phyloP scores from a whole-genome alignment of 2,329 filamentous ascomycete genomes.

The Monascus ruber region DNA sequence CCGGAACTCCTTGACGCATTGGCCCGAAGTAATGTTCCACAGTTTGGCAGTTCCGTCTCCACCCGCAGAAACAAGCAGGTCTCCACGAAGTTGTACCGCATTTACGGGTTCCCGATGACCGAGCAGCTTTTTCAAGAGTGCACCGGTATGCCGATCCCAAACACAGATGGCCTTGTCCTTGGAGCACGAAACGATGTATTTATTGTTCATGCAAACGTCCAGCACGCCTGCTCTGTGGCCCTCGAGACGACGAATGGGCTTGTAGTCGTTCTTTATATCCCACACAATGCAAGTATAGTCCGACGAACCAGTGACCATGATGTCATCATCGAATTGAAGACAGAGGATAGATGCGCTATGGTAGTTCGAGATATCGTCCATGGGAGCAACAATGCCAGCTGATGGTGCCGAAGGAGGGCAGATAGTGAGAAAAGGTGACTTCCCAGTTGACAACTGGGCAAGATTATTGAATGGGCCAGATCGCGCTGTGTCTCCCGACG shows the following conservation, averaged over 20 bases:
- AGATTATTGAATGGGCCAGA: slow-evolving; percentile 38
- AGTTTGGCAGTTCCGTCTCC: slow-evolving; percentile 89
- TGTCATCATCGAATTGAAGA: slow-evolving; percentile 83
- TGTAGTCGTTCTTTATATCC: slow-evolving; percentile 66
- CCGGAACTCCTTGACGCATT: slow-evolving; percentile 78
- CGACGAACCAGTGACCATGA: slow-evolving; percentile 89
- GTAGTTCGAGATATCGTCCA: slow-evolving; percentile 40
- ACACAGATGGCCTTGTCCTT: slow-evolving; percentile 92
- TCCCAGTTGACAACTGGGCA: slow-evolving; percentile 27
- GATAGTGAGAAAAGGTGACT: slow-evolving; percentile 36
- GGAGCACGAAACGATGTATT: slow-evolving; percentile 91
- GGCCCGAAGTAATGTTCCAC: slow-evolving; percentile 86
- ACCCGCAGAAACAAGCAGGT: slow-evolving; percentile 84
- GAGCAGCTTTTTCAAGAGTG: slow-evolving; percentile 63
- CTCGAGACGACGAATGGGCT: slow-evolving; percentile 64
- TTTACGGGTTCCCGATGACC: slow-evolving; percentile 92
- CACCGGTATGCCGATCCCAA: slow-evolving; percentile 75
- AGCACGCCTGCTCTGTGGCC: slow-evolving; percentile 81
- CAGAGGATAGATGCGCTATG: slow-evolving; percentile 92
- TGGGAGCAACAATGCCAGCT: slow-evolving; percentile 38
- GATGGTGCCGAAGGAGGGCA: slow-evolving; percentile 41
- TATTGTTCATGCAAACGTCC: slow-evolving; percentile 84
- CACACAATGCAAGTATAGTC: slow-evolving; percentile 88
- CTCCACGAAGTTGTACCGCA: slow-evolving; percentile 86
- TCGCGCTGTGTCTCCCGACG: slow-evolving; percentile 41